Conservation (phyloP, 139 green algal species). For the Desmodesmus armatus region DNA sequence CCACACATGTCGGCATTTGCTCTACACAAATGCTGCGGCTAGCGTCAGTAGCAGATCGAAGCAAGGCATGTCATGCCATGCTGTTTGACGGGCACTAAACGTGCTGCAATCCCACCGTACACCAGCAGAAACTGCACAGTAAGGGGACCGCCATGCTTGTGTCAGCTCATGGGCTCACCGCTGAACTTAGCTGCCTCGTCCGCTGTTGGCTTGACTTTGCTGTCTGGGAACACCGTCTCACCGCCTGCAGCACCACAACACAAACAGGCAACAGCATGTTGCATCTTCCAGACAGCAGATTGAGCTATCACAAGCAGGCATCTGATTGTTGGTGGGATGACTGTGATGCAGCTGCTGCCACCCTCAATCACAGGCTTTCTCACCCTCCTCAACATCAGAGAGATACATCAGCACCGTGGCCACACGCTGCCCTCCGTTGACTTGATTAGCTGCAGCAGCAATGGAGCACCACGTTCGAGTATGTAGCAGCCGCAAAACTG, state of each 20-base stretch:
- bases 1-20: neutral
- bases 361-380: neutral
- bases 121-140: neutral
- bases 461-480: no score
- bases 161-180: neutral
- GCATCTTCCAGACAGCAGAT: neutral
- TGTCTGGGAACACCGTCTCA: conserved; percentile 45
- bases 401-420: conserved; percentile 46
- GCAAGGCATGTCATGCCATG: neutral
- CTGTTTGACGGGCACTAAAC: neutral
- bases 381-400: conserved; percentile 39
- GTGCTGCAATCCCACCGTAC: neutral
- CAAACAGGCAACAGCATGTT: neutral
- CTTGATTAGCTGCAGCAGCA: conserved; percentile 9
- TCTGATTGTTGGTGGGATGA: neutral
- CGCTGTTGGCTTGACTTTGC: conserved; percentile 9
- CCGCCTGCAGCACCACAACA: conserved; percentile 22
- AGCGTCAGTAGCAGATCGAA: neutral
- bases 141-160: neutral
- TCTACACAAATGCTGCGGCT: neutral
- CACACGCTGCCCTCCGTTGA: conserved; percentile 36
- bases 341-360: neutral
- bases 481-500: neutral
- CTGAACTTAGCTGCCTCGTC: conserved; percentile 21
- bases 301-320: neutral